A percentile compares a stretch with the other conserved stretches of the same genome.
Conservation (phyloP, 192 early-diverging fungal genomes). For the Coemansia umbellata region DNA sequence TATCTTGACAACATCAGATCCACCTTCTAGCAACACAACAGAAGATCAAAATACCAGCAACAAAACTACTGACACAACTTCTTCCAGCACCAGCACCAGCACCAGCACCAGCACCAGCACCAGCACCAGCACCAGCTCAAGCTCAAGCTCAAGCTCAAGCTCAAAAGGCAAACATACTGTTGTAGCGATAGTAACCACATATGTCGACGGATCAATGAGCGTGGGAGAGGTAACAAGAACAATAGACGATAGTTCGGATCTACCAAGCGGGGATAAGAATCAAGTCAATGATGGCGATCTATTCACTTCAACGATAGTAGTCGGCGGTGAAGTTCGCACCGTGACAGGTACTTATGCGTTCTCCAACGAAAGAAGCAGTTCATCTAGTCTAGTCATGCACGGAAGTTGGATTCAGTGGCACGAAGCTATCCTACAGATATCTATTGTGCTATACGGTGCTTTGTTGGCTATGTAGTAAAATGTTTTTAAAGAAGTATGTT, state of each 20-base stretch:
- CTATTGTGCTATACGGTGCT: too few relatives aligned
- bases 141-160: not conserved
- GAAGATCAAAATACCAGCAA: not conserved
- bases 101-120: not conserved
- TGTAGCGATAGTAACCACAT: constrained; percentile 16
- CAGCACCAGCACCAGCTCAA: not conserved
- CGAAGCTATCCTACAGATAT: too few relatives aligned
- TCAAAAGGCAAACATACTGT: constrained; percentile 18
- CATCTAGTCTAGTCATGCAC: not conserved
- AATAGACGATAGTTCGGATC: not conserved
- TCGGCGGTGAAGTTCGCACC: constrained; percentile 22
- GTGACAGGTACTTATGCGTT: constrained; percentile 14
- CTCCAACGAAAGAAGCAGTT: not conserved
- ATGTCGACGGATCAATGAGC: constrained; percentile 25
- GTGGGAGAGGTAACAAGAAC: constrained; percentile 17
- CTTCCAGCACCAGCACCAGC: not conserved
- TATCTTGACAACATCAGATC: not conserved
- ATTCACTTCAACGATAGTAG: constrained; percentile 24
- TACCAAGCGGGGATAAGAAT: not conserved
- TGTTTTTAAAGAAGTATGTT: too few relatives aligned
- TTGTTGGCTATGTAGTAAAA: too few relatives aligned
- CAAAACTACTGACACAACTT: not conserved
- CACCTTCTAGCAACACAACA: not conserved
- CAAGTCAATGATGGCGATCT: not conserved
- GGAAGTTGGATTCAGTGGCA: too few relatives aligned